phyloP scores from a whole-genome alignment of 257 asterid species.

The Ligustrum vulgare region DNA sequence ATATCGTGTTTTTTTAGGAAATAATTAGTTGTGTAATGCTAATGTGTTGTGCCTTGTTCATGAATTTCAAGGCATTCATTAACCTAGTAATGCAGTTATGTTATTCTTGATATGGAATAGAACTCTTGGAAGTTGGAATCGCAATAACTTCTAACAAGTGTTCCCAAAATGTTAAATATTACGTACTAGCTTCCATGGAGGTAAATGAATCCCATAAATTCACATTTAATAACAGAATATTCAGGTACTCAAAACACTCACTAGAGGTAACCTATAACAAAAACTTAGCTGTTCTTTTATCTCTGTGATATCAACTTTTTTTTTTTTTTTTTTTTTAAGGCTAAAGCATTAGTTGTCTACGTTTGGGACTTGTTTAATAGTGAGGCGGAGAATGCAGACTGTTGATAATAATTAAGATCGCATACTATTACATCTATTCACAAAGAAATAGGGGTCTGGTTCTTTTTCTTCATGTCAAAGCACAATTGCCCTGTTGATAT shows the following conservation, averaged over 20 bases:
- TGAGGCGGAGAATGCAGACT: not conserved
- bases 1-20: not conserved
- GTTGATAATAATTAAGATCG: not conserved
- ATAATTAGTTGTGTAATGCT: not conserved
- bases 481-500: not conserved
- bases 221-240: not conserved
- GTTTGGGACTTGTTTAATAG: not conserved
- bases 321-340: not conserved
- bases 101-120: not conserved
- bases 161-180: not conserved
- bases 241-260: not conserved
- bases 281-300: slow-evolving; percentile 3
- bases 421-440: not conserved
- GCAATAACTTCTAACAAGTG: not conserved
- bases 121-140: not conserved
- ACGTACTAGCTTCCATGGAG: not conserved
- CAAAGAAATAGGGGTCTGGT: not conserved
- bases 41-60: not conserved
- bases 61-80: not conserved
- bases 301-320: not conserved
- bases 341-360: not conserved
- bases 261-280: not conserved
- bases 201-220: not conserved
- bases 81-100: not conserved
- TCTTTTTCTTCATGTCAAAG: slow-evolving; percentile 10